Evolutionary conservation across 768 basidiomycete species (phyloP).

Genomic region (Lentinula edodes): DNA sequence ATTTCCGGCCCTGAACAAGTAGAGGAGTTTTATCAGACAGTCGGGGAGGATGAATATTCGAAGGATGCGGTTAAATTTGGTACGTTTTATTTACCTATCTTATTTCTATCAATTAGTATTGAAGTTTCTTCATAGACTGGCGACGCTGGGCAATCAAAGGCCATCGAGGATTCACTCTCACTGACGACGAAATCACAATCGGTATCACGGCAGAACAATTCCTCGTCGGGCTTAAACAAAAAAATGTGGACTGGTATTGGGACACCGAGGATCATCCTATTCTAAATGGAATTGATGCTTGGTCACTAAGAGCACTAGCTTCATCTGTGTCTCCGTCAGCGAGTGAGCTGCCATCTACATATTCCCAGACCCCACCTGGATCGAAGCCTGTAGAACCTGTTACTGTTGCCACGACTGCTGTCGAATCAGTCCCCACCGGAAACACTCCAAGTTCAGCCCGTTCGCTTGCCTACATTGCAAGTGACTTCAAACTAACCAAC

Average conservation of each 20-base stretch:
- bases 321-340: not conserved
- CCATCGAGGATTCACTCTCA: conserved; percentile 10
- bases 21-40: conserved; percentile 30
- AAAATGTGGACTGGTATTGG: conserved; percentile 1
- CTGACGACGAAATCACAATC: conserved; percentile 8
- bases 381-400: not conserved
- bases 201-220: conserved; percentile 11
- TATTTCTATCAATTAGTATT: not conserved
- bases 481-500: too few species aligned
- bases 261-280: not conserved
- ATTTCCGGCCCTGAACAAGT: conserved; percentile 29
- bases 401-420: not conserved
- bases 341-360: not conserved
- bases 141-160: conserved; percentile 9
- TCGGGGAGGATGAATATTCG: conserved; percentile 16
- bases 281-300: not conserved
- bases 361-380: not conserved
- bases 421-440: too few species aligned
- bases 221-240: conserved; percentile 9
- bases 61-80: conserved; percentile 10
- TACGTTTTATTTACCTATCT: not conserved
- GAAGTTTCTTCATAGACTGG: conserved; percentile 9
- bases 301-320: not conserved
- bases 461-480: too few species aligned
- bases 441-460: too few species aligned